phyloP scores from a whole-genome alignment of 768 basidiomycete genomes.

The Collybia mongolica region DNA sequence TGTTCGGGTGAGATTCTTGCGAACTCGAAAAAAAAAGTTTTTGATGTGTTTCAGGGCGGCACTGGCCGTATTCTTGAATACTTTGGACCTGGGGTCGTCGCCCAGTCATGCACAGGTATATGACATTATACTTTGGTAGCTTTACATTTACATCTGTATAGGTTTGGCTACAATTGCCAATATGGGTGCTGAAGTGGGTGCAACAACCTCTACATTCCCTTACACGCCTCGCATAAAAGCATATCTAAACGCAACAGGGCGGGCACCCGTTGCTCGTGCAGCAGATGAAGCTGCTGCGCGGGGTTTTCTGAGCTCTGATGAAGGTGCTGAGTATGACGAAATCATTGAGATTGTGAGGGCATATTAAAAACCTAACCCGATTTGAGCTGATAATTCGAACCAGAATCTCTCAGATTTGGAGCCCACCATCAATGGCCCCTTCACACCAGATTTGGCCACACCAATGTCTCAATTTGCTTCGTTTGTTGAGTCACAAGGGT shows the following conservation, averaged over 20 bases:
- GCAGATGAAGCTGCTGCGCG: conserved; percentile 79
- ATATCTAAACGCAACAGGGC: conserved; percentile 89
- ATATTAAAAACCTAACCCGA: neutral
- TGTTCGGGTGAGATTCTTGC: conserved; percentile 63
- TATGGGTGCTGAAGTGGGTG: conserved; percentile 99
- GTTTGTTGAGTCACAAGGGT: conserved; percentile 81
- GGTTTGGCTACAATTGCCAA: conserved; percentile 95
- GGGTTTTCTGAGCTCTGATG: conserved; percentile 82
- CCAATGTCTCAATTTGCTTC: conserved; percentile 86
- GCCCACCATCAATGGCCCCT: conserved; percentile 94
- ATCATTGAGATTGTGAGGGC: conserved; percentile 86
- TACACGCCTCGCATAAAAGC: conserved; percentile 88
- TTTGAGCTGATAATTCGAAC: conserved; percentile 2
- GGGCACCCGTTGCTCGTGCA: conserved; percentile 79
- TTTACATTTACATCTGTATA: conserved; percentile 19
- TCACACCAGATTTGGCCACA: conserved; percentile 95
- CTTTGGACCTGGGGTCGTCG: conserved; percentile 87
- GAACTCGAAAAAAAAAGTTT: conserved; percentile 88
- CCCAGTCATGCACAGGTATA: conserved; percentile 90
- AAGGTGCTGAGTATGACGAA: conserved; percentile 91
- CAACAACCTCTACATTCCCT: conserved; percentile 98
- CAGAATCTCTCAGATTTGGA: conserved; percentile 89
- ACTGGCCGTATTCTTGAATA: conserved; percentile 97
- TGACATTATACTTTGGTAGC: neutral
- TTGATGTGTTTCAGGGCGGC: conserved; percentile 84